Conservation (phyloP, 805 yeast species). For the Wickerhamomyces chambardii region DNA sequence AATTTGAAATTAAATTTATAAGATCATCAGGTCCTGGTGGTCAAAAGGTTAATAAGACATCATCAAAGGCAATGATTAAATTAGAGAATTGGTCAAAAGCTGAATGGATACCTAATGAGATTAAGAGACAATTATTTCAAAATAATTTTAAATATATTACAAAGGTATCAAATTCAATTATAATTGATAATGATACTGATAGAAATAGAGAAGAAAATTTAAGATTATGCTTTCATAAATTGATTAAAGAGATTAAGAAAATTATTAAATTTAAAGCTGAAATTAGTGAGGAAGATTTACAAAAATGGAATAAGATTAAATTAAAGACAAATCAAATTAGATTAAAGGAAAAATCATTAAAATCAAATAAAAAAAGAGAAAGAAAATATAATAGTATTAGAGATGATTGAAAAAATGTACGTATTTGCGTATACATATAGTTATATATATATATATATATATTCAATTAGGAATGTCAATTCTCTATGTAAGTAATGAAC, state of each 20-base stretch:
- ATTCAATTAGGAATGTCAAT: neutral
- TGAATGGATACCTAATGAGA: conserved; percentile 51
- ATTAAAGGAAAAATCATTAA: conserved; percentile 24
- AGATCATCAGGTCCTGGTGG: conserved; percentile 85
- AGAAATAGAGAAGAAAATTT: conserved; percentile 53
- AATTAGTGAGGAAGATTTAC: conserved; percentile 30
- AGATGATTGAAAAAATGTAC: conserved; percentile 2
- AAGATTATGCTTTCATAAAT: conserved; percentile 49
- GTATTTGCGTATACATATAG: too few species aligned
- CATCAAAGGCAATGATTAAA: conserved; percentile 56
- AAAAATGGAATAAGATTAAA: conserved; percentile 39
- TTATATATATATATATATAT: too few species aligned
- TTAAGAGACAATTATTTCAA: conserved; percentile 30
- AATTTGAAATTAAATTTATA: conserved; percentile 36
- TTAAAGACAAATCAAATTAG: conserved; percentile 24
- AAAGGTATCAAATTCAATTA: conserved; percentile 34
- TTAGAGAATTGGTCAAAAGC: conserved; percentile 36
- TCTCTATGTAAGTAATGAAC: conserved; percentile 1
- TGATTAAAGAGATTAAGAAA: conserved; percentile 40
- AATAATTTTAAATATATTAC: conserved; percentile 43
- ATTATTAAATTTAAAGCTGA: conserved; percentile 39
- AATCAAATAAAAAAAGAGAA: conserved; percentile 27
- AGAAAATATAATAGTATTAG: conserved; percentile 5
- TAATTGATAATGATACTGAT: conserved; percentile 51
- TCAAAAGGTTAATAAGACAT: conserved; percentile 70